Evolutionary conservation across 2,329 filamentous ascomycete species (phyloP).

Genomic region (Alternaria dauci): DNA sequence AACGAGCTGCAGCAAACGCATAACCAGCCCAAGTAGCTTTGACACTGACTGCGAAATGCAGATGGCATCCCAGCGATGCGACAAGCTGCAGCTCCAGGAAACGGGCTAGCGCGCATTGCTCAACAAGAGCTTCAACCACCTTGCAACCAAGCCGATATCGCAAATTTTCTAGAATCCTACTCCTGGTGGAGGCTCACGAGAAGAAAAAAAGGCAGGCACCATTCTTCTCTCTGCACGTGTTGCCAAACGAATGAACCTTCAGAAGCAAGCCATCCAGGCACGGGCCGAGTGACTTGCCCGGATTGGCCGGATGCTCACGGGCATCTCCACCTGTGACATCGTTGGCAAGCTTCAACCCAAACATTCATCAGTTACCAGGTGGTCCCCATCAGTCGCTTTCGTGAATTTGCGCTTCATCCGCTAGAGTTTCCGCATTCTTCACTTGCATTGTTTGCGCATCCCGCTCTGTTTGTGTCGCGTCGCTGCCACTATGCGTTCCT

Average conservation of each 20-base stretch:
- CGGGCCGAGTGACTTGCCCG: constrained; percentile 15
- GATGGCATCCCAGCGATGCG: background rate
- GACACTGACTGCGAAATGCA: background rate
- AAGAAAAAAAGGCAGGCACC: background rate
- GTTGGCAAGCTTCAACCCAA: constrained; percentile 21
- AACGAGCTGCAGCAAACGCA: background rate
- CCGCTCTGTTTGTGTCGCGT: background rate
- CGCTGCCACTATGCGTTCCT: constrained; percentile 30
- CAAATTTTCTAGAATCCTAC: background rate
- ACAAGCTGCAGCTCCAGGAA: background rate
- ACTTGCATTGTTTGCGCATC: background rate
- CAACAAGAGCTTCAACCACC: background rate
- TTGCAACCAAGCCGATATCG: background rate
- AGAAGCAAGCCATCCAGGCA: constrained; percentile 11
- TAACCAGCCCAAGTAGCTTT: background rate
- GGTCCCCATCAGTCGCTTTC: constrained; percentile 7
- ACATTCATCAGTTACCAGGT: constrained; percentile 17
- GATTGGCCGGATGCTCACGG: constrained; percentile 32
- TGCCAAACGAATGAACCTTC: background rate
- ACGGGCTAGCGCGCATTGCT: background rate
- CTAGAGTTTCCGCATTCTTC: background rate
- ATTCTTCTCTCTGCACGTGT: background rate
- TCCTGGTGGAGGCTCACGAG: background rate
- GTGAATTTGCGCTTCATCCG: background rate
- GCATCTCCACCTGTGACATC: constrained; percentile 34